A percentile compares a stretch with the other conserved stretches of the same genome.
These are phyloP conservation scores for Dissophora globulifera DNA, from an alignment of 192 early-diverging fungal genomes.

Conservation along the genomic window DNA sequence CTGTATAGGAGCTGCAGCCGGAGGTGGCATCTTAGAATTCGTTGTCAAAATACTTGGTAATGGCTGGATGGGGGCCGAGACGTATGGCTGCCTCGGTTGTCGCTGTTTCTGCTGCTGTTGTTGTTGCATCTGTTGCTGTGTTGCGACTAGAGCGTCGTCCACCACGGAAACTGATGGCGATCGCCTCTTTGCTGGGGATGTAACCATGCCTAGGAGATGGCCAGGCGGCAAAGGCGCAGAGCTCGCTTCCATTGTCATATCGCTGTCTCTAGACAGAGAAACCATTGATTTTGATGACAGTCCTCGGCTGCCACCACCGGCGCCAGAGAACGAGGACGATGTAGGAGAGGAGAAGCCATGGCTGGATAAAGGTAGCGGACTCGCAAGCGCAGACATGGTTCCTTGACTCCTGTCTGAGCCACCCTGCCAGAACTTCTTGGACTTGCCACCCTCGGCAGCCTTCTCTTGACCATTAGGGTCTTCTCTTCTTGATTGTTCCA, in stretches of 20 bases:
- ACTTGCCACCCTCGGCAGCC: not conserved
- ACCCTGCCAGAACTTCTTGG: slow-evolving; percentile 10
- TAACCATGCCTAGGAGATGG: not conserved
- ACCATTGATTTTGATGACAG: slow-evolving; percentile 36
- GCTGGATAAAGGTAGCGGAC: slow-evolving; percentile 7
- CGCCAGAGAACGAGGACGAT: not conserved
- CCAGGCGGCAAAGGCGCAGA: slow-evolving; percentile 3
- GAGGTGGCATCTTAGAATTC: not conserved
- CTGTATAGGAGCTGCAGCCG: not conserved
- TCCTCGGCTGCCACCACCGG: not conserved
- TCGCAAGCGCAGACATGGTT: not conserved
- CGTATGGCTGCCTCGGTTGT: not conserved
- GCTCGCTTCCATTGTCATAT: slow-evolving; percentile 2
- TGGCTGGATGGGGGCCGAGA: slow-evolving; percentile 2
- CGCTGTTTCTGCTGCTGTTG: not conserved
- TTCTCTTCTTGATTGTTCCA: slow-evolving; percentile 8
- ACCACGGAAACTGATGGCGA: slow-evolving; percentile 41
- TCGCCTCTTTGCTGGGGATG: slow-evolving; percentile 1
- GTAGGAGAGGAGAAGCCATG: slow-evolving; percentile 6
- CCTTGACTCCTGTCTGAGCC: slow-evolving; percentile 28
- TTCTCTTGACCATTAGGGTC: slow-evolving; percentile 18
- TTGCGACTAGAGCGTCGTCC: slow-evolving; percentile 23
- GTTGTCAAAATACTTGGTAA: not conserved
- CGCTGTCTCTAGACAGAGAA: slow-evolving; percentile 23
- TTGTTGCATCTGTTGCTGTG: slow-evolving; percentile 6